phyloP scores from a whole-genome alignment of 2,329 filamentous ascomycete species.

The Myriosclerotinia scirpicola region DNA sequence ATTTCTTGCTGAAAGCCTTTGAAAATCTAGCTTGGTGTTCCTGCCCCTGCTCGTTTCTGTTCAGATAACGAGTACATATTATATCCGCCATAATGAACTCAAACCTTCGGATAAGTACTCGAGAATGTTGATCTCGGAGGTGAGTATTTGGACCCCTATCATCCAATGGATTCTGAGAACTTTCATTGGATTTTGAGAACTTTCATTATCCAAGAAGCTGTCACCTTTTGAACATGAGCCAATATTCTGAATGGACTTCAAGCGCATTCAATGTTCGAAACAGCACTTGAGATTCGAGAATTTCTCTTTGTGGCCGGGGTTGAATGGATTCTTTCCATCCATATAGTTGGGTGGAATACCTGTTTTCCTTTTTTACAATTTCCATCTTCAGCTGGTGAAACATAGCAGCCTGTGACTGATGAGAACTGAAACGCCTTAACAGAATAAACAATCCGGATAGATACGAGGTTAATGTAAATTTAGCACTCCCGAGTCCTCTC shows the following conservation, averaged over 20 bases:
- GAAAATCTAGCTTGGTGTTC: too few species aligned
- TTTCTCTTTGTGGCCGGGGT: neutral
- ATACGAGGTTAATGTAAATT: neutral
- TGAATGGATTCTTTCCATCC: neutral
- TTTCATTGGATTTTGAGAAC: neutral
- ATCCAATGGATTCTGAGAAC: neutral
- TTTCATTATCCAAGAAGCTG: neutral
- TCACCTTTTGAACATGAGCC: neutral
- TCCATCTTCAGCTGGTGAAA: neutral
- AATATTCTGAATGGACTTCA: neutral
- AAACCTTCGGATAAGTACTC: neutral
- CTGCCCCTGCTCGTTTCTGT: neutral
- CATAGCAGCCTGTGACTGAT: neutral
- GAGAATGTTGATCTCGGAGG: neutral
- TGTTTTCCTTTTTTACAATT: neutral
- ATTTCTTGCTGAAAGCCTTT: neutral
- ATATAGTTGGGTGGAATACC: neutral
- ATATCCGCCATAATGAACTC: neutral
- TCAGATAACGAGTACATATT: neutral
- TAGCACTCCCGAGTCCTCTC: neutral
- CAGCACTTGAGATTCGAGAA: neutral
- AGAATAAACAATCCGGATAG: neutral
- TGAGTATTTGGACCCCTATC: neutral
- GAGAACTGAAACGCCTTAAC: neutral
- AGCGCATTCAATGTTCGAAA: neutral